Evolutionary conservation across 495 filamentous ascomycete species (phyloP).

Genomic region (Baudoinia panamericana): DNA sequence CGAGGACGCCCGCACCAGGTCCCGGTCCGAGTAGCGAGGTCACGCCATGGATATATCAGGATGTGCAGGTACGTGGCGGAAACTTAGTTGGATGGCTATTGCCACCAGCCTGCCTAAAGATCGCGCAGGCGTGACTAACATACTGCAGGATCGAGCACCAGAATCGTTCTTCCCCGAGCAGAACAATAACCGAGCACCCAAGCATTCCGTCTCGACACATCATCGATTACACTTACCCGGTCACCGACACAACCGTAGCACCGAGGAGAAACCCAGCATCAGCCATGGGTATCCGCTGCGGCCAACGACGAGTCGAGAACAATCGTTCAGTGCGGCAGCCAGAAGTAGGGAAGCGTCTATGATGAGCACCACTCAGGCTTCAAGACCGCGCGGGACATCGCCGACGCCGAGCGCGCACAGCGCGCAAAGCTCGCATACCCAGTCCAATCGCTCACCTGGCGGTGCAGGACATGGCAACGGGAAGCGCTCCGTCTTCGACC

Average conservation of each 20-base stretch:
- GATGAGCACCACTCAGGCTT: conserved; percentile 37
- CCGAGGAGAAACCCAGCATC: conserved; percentile 53
- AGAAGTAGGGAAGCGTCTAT: conserved; percentile 31
- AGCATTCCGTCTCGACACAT: conserved; percentile 30
- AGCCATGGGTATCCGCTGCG: conserved; percentile 36
- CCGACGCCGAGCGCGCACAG: conserved; percentile 50
- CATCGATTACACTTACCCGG: conserved; percentile 55
- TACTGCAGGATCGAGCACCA: conserved; percentile 15
- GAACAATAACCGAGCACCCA: conserved; percentile 11
- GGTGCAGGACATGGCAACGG: conserved; percentile 26
- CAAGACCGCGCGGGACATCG: conserved; percentile 51
- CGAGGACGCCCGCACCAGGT: conserved; percentile 52
- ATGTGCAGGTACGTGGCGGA: conserved; percentile 58
- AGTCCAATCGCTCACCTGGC: conserved; percentile 22
- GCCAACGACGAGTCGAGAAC: conserved; percentile 56
- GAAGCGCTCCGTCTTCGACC: conserved; percentile 54
- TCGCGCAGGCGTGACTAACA: no score
- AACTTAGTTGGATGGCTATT: conserved; percentile 22
- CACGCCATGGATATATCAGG: conserved; percentile 90
- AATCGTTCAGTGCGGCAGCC: conserved; percentile 43
- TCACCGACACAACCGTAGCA: conserved; percentile 55
- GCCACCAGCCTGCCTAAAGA: no score
- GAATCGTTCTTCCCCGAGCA: conserved; percentile 17
- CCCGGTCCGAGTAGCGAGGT: conserved; percentile 88
- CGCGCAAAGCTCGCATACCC: conserved; percentile 24